phyloP scores from a whole-genome alignment of 345 rosid species.

The Lepidium sativum region DNA sequence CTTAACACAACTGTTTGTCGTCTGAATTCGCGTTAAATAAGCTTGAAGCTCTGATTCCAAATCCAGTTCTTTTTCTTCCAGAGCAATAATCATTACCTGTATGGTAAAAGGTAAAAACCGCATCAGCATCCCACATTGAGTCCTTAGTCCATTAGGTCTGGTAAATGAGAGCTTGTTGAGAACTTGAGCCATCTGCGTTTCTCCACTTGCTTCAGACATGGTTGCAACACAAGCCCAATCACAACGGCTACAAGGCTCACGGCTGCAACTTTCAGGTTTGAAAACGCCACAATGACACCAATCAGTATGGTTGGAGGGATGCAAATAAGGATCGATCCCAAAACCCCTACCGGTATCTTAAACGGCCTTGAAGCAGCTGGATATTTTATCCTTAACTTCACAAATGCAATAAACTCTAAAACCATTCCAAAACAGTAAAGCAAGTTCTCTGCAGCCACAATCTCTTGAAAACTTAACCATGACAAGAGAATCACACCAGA shows the following conservation, averaged over 20 bases:
- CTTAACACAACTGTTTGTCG: background rate
- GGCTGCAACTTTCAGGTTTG: slow-evolving; percentile 43
- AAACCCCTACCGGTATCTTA: slow-evolving; percentile 56
- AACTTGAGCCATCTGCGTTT: slow-evolving; percentile 46
- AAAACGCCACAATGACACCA: slow-evolving; percentile 44
- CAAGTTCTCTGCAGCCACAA: slow-evolving; percentile 69
- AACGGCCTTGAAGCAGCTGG: slow-evolving; percentile 48
- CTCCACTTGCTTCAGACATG: slow-evolving; percentile 38
- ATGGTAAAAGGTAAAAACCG: background rate
- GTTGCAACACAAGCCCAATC: slow-evolving; percentile 47
- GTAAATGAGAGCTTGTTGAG: slow-evolving; percentile 32
- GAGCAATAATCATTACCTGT: background rate
- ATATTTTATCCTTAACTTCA: slow-evolving; percentile 37
- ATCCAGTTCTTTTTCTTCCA: too few relatives aligned
- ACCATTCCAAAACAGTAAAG: slow-evolving; percentile 71
- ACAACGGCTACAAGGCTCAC: slow-evolving; percentile 38
- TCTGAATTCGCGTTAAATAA: background rate
- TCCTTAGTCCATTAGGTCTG: slow-evolving; percentile 17
- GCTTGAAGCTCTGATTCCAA: background rate
- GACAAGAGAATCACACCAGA: slow-evolving; percentile 69
- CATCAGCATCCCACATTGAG: background rate
- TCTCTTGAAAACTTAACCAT: slow-evolving; percentile 72
- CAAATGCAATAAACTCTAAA: slow-evolving; percentile 60
- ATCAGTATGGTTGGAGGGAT: slow-evolving; percentile 50
- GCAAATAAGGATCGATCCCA: slow-evolving; percentile 55